Base-by-base conservation (phyloP, 2,329 filamentous ascomycete species). In the Fusarium robinianum region DNA sequence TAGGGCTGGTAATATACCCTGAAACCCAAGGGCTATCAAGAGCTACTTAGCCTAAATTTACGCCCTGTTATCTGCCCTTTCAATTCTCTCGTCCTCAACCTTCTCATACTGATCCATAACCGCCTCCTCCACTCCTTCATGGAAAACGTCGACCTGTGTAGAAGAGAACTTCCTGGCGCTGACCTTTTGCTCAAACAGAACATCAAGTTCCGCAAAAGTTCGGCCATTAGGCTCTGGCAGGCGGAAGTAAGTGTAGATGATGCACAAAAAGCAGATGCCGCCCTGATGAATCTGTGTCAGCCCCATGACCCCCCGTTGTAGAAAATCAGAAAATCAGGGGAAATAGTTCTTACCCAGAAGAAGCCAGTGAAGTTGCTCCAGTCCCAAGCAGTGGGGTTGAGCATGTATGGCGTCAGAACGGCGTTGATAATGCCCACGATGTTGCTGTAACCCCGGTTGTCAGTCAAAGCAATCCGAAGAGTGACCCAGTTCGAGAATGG, bases 331-430 rank as follows among this genome's bases (percentile, higher is more conserved):
- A 8, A 7, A 15, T 15, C 5, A n/a, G 14, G n/a, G n/a, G n/a
- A n/a, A n/a, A 26, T 37, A 35, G 70, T 64, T 5, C 53, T 57
- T 2, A 55, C 55, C 66, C 65, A 69, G 46, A 69, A 61, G 39
- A 67, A 66, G 6, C 58, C 75, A 58, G 47, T 70, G 62, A 55
- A 66, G 57, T 68, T 73, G 58, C 48, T 66, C 59, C 58, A 63
- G 41, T 67, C 70, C 50, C 62, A 65, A 6, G 59, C 66, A 3
- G 63, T 68, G 3, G 60, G 62, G 14, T 66, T 65, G 16, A 69
- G 48, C 42, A 58, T 55, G 6, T 53, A 43, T 1, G 61, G 59
- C 5, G 46, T 51, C 21, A 63, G 46, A 12, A 57, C 46, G 11
- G 55, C 55, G 18, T 51, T 55, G 29, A 60, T 41, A 15, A 61